Percentiles rank a stretch among this genome's conserved stretches.
These are phyloP conservation scores for Rhizopus microsporus DNA, from an alignment of 371 early-diverging fungal species.

Conservation along the genomic window DNA sequence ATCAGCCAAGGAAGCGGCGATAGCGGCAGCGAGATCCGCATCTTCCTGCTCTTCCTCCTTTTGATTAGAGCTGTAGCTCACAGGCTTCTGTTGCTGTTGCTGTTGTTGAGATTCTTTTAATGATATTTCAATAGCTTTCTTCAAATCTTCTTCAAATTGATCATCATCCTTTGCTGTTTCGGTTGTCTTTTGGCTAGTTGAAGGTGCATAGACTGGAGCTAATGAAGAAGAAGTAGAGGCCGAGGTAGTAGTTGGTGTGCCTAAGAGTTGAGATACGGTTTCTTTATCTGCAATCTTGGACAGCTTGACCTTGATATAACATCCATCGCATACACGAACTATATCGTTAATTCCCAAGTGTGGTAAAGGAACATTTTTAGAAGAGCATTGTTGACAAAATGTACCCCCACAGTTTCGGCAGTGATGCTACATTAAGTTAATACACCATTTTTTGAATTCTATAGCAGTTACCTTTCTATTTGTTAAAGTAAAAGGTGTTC, in stretches of 20 bases:
- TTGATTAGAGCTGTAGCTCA: slow-evolving; percentile 1
- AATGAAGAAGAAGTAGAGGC: slow-evolving; percentile 16
- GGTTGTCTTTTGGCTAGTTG: slow-evolving; percentile 1
- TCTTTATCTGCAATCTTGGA: slow-evolving; percentile 31
- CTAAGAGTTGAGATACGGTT: slow-evolving; percentile 13
- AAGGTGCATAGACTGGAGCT: background rate
- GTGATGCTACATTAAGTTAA: slow-evolving; percentile 70
- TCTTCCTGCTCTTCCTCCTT: slow-evolving; percentile 73
- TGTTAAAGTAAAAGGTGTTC: slow-evolving; percentile 88
- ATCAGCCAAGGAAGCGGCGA: slow-evolving; percentile 90
- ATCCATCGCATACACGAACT: slow-evolving; percentile 95
- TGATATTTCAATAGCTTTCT: slow-evolving; percentile 87
- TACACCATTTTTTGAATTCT: background rate
- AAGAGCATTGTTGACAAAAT: slow-evolving; percentile 91
- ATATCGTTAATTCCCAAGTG: slow-evolving; percentile 86
- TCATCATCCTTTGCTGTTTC: slow-evolving; percentile 44
- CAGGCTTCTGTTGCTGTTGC: slow-evolving; percentile 3
- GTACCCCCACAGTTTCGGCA: slow-evolving; percentile 96
- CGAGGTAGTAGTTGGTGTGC: slow-evolving; percentile 2
- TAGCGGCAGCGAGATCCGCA: slow-evolving; percentile 89
- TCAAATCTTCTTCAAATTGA: slow-evolving; percentile 78
- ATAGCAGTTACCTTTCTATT: slow-evolving; percentile 75
- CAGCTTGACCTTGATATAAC: slow-evolving; percentile 71
- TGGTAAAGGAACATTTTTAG: slow-evolving; percentile 81
- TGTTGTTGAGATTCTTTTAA: slow-evolving; percentile 75